These are phyloP conservation scores for Pyrenophora seminiperda DNA, from an alignment of 2,329 filamentous ascomycete species.

Conservation along the genomic window DNA sequence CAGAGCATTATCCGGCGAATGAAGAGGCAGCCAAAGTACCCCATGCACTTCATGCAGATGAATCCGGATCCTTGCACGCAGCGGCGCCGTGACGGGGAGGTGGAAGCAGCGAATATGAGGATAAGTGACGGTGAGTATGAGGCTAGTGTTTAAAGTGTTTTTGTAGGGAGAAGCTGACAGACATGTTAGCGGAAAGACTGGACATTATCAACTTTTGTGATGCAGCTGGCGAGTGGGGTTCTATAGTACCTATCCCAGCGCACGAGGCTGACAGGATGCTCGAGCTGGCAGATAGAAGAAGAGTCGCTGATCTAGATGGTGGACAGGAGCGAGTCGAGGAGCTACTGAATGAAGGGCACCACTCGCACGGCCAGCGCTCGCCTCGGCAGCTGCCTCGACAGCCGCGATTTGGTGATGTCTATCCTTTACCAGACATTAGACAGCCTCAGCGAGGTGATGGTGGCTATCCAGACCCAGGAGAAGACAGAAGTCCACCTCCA, in stretches of 20 bases:
- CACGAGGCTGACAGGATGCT: constrained; percentile 26
- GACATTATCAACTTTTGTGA: constrained; percentile 35
- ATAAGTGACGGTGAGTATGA: constrained; percentile 25
- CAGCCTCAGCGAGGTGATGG: background rate
- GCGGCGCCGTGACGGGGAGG: background rate
- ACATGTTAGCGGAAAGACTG: constrained; percentile 11
- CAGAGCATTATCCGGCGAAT: constrained; percentile 26
- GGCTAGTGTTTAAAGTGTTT: accelerated
- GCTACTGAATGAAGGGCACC: background rate
- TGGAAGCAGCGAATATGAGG: background rate
- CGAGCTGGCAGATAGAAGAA: constrained; percentile 22
- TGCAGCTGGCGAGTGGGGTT: constrained; percentile 36
- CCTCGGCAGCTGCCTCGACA: background rate
- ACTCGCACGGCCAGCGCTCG: background rate
- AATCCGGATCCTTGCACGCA: constrained; percentile 19
- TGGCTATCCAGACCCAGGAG: background rate
- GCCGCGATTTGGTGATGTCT: background rate
- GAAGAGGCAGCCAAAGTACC: constrained; percentile 30
- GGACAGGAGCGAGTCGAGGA: background rate
- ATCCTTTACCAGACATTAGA: background rate
- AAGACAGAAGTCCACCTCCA: background rate
- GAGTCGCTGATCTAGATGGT: constrained; percentile 19
- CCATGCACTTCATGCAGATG: constrained; percentile 29
- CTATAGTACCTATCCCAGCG: constrained; percentile 27
- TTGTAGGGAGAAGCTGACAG: background rate